phyloP scores from a whole-genome alignment of 495 filamentous ascomycete genomes.

The Hypoxylon crocopeplum region DNA sequence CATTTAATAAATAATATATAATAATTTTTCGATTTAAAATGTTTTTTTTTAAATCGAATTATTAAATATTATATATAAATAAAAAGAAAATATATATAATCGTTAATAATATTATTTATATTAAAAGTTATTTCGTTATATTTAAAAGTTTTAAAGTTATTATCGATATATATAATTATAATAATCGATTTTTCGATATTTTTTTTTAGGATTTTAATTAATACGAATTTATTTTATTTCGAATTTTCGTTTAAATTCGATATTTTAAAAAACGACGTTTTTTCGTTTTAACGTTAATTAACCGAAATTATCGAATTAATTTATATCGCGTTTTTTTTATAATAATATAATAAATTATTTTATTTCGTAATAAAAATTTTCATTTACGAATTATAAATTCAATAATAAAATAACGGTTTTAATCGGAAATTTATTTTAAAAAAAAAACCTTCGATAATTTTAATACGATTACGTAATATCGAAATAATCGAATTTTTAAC shows the following conservation, averaged over 20 bases:
- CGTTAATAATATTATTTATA: constrained; percentile 94
- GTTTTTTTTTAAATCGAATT: constrained; percentile 89
- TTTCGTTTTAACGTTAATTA: constrained; percentile 86
- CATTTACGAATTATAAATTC: constrained; percentile 89
- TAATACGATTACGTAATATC: constrained; percentile 87
- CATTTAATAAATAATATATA: too few relatives aligned
- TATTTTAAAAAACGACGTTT: constrained; percentile 71
- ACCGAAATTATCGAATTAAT: constrained; percentile 99
- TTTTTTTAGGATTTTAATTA: constrained; percentile 73
- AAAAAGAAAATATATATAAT: constrained; percentile 95
- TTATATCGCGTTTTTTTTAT: constrained; percentile 94
- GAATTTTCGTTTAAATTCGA: constrained; percentile 59
- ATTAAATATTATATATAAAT: constrained; percentile 98
- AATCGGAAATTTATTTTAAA: constrained; percentile 91
- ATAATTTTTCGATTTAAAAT: too few relatives aligned
- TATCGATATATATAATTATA: constrained; percentile 41
- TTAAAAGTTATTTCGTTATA: constrained; percentile 84
- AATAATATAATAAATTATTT: constrained; percentile 98
- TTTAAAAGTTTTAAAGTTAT: constrained; percentile 64
- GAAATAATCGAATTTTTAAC: constrained; percentile 94
- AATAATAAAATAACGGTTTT: constrained; percentile 99
- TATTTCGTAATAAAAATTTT: constrained; percentile 76
- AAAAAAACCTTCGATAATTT: constrained; percentile 91
- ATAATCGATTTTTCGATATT: constrained; percentile 81
- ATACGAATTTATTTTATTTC: constrained; percentile 68